phyloP scores from a whole-genome alignment of 2,329 filamentous ascomycete genomes.

The Verticillium dahliae region DNA sequence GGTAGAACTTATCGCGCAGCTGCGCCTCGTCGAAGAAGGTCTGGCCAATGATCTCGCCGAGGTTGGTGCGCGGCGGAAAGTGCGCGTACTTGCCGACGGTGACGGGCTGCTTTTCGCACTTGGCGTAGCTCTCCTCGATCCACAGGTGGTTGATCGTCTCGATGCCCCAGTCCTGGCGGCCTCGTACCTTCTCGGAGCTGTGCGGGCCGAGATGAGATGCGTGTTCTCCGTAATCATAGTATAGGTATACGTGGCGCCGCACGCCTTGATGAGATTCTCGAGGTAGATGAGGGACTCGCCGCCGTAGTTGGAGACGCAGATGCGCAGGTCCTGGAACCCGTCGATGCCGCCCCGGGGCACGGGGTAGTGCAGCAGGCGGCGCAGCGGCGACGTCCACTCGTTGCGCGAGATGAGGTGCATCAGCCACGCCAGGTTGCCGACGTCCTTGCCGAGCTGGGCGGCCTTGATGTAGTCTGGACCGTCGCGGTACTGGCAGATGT shows the following conservation, averaged over 20 bases:
- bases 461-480: conserved; percentile 72
- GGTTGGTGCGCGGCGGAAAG: conserved; percentile 83
- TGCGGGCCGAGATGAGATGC: conserved; percentile 87
- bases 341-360: conserved; percentile 69
- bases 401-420: conserved; percentile 88
- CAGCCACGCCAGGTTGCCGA: conserved; percentile 90
- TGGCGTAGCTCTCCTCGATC: conserved; percentile 95
- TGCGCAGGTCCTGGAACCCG: conserved; percentile 68
- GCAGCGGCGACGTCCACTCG: conserved; percentile 78
- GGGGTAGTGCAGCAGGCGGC: conserved; percentile 84
- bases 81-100: conserved; percentile 72
- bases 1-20: conserved; percentile 62
- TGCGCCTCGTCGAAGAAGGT: conserved; percentile 65
- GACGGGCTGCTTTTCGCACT: conserved; percentile 68
- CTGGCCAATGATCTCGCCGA: conserved; percentile 88
- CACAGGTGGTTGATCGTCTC: conserved; percentile 90
- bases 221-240: conserved; percentile 94
- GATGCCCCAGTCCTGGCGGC: conserved; percentile 90
- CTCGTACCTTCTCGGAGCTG: conserved; percentile 82
- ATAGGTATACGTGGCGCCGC: conserved; percentile 86
- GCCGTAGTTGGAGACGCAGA: conserved; percentile 94
- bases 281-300: conserved; percentile 90
- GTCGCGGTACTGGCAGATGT: conserved; percentile 81
- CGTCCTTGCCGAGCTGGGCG: conserved; percentile 69
- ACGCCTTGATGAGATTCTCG: conserved; percentile 80